phyloP scores from a whole-genome alignment of 1,284 basidiomycete species.

The Mycena sp. region DNA sequence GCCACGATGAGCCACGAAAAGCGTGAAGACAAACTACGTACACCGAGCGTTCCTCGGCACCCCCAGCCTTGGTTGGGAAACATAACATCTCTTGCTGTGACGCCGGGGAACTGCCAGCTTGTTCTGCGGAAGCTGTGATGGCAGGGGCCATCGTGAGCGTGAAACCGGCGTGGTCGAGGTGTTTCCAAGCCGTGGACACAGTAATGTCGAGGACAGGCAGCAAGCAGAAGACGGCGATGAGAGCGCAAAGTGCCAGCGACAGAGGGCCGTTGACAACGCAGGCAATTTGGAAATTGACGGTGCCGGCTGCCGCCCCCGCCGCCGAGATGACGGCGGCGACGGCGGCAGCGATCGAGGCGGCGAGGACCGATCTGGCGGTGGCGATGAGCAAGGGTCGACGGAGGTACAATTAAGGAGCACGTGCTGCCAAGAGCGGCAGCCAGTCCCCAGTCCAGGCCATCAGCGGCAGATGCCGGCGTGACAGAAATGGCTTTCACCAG shows the following conservation, averaged over 20 bases:
- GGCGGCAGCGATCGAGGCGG: not conserved
- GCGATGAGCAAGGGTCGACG: not conserved
- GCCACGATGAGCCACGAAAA: not conserved
- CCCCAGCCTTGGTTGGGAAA: not conserved
- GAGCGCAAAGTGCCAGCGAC: not conserved
- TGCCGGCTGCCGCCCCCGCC: not conserved
- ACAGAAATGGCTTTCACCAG: conserved; percentile 3
- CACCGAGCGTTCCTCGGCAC: not conserved
- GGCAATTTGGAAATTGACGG: not conserved
- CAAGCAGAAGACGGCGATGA: not conserved
- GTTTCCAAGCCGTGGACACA: conserved; percentile 1
- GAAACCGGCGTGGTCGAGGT: not conserved
- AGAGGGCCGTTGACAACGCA: not conserved
- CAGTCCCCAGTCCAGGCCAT: conserved; percentile 11
- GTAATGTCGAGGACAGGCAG: not conserved
- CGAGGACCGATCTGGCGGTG: not conserved
- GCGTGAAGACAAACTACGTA: not conserved
- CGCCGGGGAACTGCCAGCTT: not conserved
- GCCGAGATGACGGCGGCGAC: conserved; percentile 3
- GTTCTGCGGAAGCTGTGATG: not conserved
- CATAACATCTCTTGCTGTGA: not conserved
- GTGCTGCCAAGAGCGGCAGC: not conserved
- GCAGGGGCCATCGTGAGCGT: not conserved
- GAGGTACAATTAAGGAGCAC: not conserved
- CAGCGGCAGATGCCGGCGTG: not conserved